These are phyloP conservation scores for Sonneratia caseolaris DNA, from an alignment of 345 rosid species.

Conservation along the genomic window DNA sequence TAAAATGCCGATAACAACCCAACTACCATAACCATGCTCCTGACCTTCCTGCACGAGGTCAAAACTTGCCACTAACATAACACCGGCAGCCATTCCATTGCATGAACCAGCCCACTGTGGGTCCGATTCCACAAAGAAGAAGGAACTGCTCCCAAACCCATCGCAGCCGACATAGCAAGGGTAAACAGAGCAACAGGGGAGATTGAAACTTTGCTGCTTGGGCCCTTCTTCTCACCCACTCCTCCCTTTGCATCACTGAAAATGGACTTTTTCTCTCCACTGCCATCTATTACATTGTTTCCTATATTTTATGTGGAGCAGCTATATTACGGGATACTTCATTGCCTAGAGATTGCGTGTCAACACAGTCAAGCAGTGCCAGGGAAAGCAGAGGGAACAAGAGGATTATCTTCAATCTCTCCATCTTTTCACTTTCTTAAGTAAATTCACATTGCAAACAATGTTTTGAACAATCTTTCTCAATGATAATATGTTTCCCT, in stretches of 20 bases:
- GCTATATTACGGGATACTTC: conserved; percentile 35
- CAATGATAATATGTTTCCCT: not conserved
- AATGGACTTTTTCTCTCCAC: conserved; percentile 45
- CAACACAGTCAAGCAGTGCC: conserved; percentile 21
- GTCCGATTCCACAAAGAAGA: conserved; percentile 94
- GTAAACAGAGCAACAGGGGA: conserved; percentile 89
- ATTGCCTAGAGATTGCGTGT: conserved; percentile 25
- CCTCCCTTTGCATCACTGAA: conserved; percentile 28
- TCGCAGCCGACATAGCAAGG: conserved; percentile 96
- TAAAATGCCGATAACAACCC: conserved; percentile 84
- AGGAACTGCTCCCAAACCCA: conserved; percentile 96
- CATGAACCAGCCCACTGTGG: conserved; percentile 97
- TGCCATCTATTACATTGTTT: conserved; percentile 53
- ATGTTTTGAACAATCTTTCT: conserved; percentile 4
- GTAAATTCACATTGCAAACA: not conserved
- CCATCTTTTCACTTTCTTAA: conserved; percentile 13
- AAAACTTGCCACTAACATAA: conserved; percentile 99
- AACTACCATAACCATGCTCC: conserved; percentile 72
- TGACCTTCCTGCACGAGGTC: conserved; percentile 97
- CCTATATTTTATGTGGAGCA: conserved; percentile 58
- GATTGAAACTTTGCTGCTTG: conserved; percentile 60
- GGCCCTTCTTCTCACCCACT: conserved; percentile 40
- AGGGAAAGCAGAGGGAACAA: conserved; percentile 17
- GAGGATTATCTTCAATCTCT: conserved; percentile 17
- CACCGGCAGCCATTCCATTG: conserved; percentile 99